Evolutionary conservation across 2,329 filamentous ascomycete genomes (phyloP), one percentile per base, ranked within the genome.

Genomic region (Pleoardoris graminearum): DNA sequence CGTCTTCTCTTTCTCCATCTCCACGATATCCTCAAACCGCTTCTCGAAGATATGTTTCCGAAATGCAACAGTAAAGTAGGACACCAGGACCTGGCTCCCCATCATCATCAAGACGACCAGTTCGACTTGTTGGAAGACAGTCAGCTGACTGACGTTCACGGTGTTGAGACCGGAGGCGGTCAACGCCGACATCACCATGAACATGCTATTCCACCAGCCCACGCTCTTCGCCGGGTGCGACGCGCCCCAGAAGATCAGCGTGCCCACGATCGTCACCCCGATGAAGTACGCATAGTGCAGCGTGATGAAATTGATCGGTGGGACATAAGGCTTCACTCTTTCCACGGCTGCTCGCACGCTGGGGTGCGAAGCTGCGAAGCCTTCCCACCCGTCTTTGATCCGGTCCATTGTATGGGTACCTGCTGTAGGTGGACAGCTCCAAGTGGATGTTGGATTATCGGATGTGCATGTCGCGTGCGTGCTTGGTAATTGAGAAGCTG

Each of bases 1-100:
- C 39, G 54, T 55, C 35, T 53, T 63, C 48, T 60, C 57, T 35
- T 57, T 57, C 48, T 63, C 60, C 21, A 41, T 52, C 30, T 61
- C 57, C 21, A 63, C 60, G 32, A 63, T 61, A 36, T 63, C 59
- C 49, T 61, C 57, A 35, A 63, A 63, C 22, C 60, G 55, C 32
- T 63, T 63, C 48, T 63, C 60, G 30, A 63, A 63, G 25, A 63
- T 63, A 37, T 60, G 57, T 43, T 60, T 63, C 32, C 60, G 54
- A 30, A 63, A 63, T 5, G 53, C 59, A 32, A 63, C 50, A 14
- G 60, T 63, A 36, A 60, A 60, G 43, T 57, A 63, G n/a, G 57
- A 60, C 14, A 63, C 51, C 45, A 61, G 42, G 1, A 63, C 55
- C 41, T 61, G 60, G 51, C 48, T 63, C 29, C 60, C 60, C 41